Percentiles rank a stretch among this genome's conserved stretches.
Conservation (phyloP, 192 early-diverging fungal genomes). For the Geranomyces variabilis region DNA sequence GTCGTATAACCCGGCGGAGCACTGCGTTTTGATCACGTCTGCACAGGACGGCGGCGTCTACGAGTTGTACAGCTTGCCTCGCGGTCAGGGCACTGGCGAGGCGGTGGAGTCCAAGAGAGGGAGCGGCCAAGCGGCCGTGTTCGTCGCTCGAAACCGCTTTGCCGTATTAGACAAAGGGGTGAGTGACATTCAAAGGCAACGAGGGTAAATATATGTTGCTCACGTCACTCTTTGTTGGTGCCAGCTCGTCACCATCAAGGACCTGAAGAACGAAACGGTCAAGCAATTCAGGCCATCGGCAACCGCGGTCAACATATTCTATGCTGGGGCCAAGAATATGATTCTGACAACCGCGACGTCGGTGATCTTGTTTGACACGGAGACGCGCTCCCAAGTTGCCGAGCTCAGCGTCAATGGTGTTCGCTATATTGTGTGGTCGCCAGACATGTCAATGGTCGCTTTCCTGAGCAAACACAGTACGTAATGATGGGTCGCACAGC, state of each 20-base stretch:
- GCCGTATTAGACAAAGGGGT: conserved; percentile 85
- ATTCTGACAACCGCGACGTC: conserved; percentile 82
- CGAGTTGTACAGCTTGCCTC: conserved; percentile 86
- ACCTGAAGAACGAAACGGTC: conserved; percentile 82
- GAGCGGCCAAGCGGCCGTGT: conserved; percentile 79
- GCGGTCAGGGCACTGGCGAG: conserved; percentile 64
- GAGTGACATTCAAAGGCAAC: conserved; percentile 22
- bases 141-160: conserved; percentile 96
- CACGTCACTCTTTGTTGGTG: neutral
- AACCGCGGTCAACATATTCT: conserved; percentile 83
- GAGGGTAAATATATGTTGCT: conserved; percentile 49
- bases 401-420: conserved; percentile 85
- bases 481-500: conserved; percentile 11
- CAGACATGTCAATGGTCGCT: conserved; percentile 85
- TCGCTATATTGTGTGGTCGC: conserved; percentile 93
- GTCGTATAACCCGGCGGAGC: conserved; percentile 95
- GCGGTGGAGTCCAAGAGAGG: conserved; percentile 76
- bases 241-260: conserved; percentile 82
- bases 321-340: conserved; percentile 82
- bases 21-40: conserved; percentile 84
- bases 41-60: conserved; percentile 87
- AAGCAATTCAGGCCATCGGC: conserved; percentile 86
- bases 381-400: conserved; percentile 72
- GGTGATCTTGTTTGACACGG: conserved; percentile 90
- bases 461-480: conserved; percentile 94